A percentile compares a stretch with the other conserved stretches of the same genome.
Conservation (phyloP, 805 yeast species). For the Candida pseudoglaebosa region DNA sequence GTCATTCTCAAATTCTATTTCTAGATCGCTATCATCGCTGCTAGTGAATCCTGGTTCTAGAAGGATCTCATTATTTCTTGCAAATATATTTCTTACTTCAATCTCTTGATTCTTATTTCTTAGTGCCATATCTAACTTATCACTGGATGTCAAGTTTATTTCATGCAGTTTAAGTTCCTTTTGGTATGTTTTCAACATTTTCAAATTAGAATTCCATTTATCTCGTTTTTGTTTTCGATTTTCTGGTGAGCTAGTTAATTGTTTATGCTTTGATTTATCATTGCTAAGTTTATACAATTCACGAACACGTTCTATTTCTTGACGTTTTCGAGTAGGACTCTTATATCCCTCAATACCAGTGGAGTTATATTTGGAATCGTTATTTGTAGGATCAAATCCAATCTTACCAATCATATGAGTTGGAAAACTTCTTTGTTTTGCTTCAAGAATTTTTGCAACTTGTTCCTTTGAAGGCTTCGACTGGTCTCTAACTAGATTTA, state of each 20-base stretch:
- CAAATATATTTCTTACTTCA: conserved; percentile 6
- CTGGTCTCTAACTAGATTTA: conserved; percentile 7
- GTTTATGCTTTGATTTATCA: conserved; percentile 13
- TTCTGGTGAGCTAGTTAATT: conserved; percentile 14
- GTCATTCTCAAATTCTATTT: conserved; percentile 26
- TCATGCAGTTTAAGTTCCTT: conserved; percentile 6
- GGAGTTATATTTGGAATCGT: neutral
- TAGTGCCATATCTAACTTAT: conserved; percentile 1
- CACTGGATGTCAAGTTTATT: conserved; percentile 1
- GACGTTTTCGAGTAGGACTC: conserved; percentile 11
- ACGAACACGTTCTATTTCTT: conserved; percentile 10
- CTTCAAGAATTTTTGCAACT: conserved; percentile 5
- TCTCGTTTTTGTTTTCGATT: conserved; percentile 14
- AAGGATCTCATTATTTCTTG: conserved; percentile 5
- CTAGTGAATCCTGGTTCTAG: conserved; percentile 4
- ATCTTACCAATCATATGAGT: conserved; percentile 35
- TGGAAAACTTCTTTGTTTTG: conserved; percentile 33
- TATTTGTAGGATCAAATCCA: conserved; percentile 51
- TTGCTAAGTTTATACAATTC: conserved; percentile 22
- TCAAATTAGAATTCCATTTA: conserved; percentile 24
- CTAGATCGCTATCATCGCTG: conserved; percentile 23
- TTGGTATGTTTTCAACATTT: conserved; percentile 14
- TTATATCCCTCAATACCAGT: conserved; percentile 7
- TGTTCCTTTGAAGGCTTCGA: conserved; percentile 11
- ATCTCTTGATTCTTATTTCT: conserved; percentile 5